Evolutionary conservation across 208 protist genomes (phyloP).

Genomic region (Trypanosoma brucei): DNA sequence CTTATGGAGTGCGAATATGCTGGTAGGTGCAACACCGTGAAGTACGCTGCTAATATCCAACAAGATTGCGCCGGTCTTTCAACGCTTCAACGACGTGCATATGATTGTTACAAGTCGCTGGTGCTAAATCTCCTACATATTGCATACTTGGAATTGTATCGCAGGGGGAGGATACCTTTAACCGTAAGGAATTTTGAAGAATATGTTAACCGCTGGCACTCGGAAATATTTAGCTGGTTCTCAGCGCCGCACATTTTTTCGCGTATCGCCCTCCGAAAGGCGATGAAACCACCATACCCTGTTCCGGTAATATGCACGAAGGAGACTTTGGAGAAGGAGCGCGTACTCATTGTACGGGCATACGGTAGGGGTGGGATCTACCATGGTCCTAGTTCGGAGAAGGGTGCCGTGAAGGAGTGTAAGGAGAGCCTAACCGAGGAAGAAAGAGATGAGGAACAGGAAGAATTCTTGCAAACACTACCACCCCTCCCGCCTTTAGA

Average conservation of each 20-base stretch:
- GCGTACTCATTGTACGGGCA: conserved; percentile 5
- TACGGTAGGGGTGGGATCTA: neutral
- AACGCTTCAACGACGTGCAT: conserved; percentile 66
- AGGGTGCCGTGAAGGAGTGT: neutral
- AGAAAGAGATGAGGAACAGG: neutral
- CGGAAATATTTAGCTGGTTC: conserved; percentile 48
- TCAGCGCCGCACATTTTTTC: conserved; percentile 45
- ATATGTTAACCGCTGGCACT: conserved; percentile 46
- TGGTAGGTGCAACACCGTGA: conserved; percentile 35
- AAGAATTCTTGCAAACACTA: neutral
- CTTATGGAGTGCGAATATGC: conserved; percentile 57
- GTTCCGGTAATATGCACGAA: conserved; percentile 11
- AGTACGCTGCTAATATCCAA: conserved; percentile 45
- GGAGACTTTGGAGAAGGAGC: conserved; percentile 18
- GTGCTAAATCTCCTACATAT: conserved; percentile 68
- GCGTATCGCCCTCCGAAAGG: neutral
- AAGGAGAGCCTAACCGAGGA: neutral
- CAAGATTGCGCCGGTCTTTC: conserved; percentile 61
- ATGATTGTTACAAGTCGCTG: conserved; percentile 65
- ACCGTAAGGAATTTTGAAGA: conserved; percentile 27
- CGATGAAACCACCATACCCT: neutral
- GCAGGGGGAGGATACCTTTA: conserved; percentile 28
- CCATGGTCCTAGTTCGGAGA: neutral
- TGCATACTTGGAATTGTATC: conserved; percentile 69
- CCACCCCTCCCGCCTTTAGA: neutral